Evolutionary conservation across 805 yeast genomes (phyloP).

Genomic region (Candida silvicultrix): DNA sequence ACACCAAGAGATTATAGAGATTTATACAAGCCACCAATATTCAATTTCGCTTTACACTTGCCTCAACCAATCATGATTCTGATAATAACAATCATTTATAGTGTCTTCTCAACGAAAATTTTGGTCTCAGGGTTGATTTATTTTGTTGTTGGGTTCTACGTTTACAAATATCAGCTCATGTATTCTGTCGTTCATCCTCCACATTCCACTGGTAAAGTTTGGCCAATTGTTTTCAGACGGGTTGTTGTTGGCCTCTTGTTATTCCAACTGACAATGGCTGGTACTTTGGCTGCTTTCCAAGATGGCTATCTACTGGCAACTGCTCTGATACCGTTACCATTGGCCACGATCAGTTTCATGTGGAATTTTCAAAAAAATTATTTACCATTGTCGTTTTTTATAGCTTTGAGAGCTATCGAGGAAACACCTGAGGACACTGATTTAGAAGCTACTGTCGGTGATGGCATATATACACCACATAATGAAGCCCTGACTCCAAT

Average conservation of each 20-base stretch:
- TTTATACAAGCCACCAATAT: conserved; percentile 80
- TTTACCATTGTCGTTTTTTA: conserved; percentile 74
- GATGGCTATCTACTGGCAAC: conserved; percentile 73
- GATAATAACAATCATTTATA: conserved; percentile 78
- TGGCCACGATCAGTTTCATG: conserved; percentile 55
- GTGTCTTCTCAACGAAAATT: conserved; percentile 85
- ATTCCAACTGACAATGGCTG: conserved; percentile 91
- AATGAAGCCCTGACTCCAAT: conserved; percentile 6
- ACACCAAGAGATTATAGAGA: conserved; percentile 80
- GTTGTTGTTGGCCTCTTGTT: conserved; percentile 73
- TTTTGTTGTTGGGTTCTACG: conserved; percentile 79
- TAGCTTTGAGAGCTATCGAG: conserved; percentile 78
- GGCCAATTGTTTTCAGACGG: conserved; percentile 87
- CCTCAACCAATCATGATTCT: conserved; percentile 89
- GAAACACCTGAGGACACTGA: conserved; percentile 30
- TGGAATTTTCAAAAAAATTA: conserved; percentile 82
- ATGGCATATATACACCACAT: conserved; percentile 14
- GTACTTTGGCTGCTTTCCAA: conserved; percentile 72
- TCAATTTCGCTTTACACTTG: conserved; percentile 84
- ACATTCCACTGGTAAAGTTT: conserved; percentile 93
- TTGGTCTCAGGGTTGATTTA: conserved; percentile 78
- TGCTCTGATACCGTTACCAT: conserved; percentile 69
- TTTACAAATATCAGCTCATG: conserved; percentile 83
- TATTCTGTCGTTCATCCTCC: conserved; percentile 93
- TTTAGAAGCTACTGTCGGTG: conserved; percentile 15